Base-by-base conservation (phyloP, 495 filamentous ascomycete genomes). In the Penicillium antarcticum region DNA sequence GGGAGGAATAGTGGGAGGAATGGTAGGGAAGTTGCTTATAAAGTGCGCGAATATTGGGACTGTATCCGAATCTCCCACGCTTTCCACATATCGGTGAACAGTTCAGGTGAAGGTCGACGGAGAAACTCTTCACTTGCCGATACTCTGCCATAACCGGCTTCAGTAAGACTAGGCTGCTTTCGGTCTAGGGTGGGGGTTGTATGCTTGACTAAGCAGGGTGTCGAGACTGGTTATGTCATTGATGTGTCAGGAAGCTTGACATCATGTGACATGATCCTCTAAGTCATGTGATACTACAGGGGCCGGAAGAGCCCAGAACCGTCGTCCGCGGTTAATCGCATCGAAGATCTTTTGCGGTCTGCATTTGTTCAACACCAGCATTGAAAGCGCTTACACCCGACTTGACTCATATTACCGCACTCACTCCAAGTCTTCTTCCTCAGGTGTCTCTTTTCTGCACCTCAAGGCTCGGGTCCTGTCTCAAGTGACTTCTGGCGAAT, bases 401-500 rank as follows among this genome's bases (percentile, higher is more conserved):
- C 26, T 29, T 29, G 26, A 29, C 26, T 29, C 2, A 29, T 29
- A 29, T 8, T 7, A 29, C 7, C 26, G 9, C 26, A 29, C 7
- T 9, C 6, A 29, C 9, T 29, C 9, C 26, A 29, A 29, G 26
- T 29, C 1, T 9, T 8, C 9, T 7, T 29, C 6, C 2, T 29
- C 5, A 1, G 5, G 26, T 29, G 8, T 9, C 8, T 10, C 7
- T 1, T 8, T 8, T 29, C 24, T 29, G 24, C 24, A 29, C 7
- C 9, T 18, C 32, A 48, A 38, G 41, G 56, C 56, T 53, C 58
- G 48, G 48, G 51, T 57, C 61, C 62, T 57, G 51, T 70, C 58
- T 71, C 64, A 69, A 60, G 64, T 66, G 56, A 70, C 62, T 62
- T 66, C 61, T 65, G 67, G 60, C 63, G 62, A 61, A 46, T 68